Percentiles rank a stretch among this genome's conserved stretches.
Evolutionary conservation across 2,329 filamentous ascomycete species (phyloP).

Genomic region (Cadophora malorum): DNA sequence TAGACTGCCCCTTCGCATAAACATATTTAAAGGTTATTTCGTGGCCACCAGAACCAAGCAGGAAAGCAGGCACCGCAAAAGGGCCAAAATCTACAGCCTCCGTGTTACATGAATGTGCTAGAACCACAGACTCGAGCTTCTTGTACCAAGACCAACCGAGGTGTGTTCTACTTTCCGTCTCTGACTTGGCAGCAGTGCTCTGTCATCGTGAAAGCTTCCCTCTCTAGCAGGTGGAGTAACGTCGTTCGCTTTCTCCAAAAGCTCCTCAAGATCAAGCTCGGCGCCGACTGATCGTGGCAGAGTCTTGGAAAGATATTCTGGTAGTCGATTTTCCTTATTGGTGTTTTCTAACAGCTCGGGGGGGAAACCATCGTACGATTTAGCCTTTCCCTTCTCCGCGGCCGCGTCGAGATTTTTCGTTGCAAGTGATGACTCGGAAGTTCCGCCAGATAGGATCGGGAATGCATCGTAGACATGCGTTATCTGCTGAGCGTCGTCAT

Average conservation of each 20-base stretch:
- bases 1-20: neutral
- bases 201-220: constrained; percentile 40
- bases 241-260: neutral
- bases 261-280: constrained; percentile 14
- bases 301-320: constrained; percentile 31
- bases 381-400: constrained; percentile 4
- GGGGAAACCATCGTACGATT: constrained; percentile 36
- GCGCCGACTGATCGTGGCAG: constrained; percentile 31
- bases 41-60: neutral
- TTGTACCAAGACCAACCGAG: constrained; percentile 17
- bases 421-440: neutral
- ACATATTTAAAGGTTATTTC: neutral
- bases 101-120: neutral
- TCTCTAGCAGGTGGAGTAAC: constrained; percentile 23
- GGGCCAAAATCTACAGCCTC: no score
- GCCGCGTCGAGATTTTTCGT: neutral
- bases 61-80: neutral
- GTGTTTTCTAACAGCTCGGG: constrained; percentile 30
- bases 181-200: constrained; percentile 40
- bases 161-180: constrained; percentile 20
- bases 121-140: constrained; percentile 39
- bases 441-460: constrained; percentile 10
- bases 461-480: constrained; percentile 26
- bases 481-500: constrained; percentile 13
- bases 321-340: constrained; percentile 27